Conservation (phyloP, 2,329 filamentous ascomycete genomes). For the Colletotrichum liriopes region DNA sequence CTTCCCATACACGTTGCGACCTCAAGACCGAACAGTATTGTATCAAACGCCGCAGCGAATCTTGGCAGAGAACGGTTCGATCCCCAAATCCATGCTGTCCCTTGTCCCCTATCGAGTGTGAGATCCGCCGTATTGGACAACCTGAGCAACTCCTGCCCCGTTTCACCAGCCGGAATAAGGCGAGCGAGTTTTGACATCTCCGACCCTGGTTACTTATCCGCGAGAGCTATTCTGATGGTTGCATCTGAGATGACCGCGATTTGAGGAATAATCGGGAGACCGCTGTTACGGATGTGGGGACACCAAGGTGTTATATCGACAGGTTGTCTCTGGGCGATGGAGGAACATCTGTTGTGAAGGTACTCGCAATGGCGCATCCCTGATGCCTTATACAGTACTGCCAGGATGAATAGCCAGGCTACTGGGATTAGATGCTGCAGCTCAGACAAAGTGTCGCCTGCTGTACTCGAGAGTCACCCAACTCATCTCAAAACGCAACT, state of each 20-base stretch:
- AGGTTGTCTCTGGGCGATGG: not conserved
- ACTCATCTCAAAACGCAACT: no score
- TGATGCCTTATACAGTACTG: not conserved
- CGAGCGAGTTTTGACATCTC: not conserved
- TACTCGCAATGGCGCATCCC: not conserved
- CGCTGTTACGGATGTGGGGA: not conserved
- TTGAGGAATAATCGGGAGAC: not conserved
- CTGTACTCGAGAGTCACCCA: not conserved
- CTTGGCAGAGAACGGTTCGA: not conserved
- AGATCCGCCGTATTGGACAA: conserved; percentile 5
- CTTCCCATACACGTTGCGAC: not conserved
- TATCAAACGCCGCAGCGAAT: not conserved
- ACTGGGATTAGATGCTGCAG: not conserved
- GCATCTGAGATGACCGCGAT: not conserved
- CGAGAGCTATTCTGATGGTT: not conserved
- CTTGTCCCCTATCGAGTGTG: not conserved
- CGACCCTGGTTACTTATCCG: not conserved
- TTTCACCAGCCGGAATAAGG: conserved; percentile 3
- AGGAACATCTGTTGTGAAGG: not conserved
- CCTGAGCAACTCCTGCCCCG: not conserved
- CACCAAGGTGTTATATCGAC: conserved; percentile 1
- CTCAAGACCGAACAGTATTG: not conserved
- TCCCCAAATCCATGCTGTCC: not conserved
- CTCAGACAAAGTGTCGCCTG: not conserved
- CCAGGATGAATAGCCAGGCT: not conserved